Evolutionary conservation across 2,329 filamentous ascomycete species (phyloP).

Genomic region (Diaporthe amygdali): DNA sequence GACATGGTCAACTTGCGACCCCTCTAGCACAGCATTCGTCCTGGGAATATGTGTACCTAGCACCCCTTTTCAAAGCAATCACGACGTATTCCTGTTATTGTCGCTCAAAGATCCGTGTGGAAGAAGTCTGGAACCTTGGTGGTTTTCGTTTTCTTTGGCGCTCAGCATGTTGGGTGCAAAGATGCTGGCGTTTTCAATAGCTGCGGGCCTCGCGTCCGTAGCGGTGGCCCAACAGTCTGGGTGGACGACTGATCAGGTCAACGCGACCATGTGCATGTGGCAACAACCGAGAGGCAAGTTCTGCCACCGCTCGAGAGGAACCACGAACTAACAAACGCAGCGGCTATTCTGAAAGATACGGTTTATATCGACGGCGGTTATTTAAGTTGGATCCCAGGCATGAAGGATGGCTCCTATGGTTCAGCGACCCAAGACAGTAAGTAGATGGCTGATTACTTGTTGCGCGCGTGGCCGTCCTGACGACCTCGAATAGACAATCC

Average conservation of each 20-base stretch:
- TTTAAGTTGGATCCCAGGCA: conserved; percentile 57
- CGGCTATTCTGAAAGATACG: conserved; percentile 63
- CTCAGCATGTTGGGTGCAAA: conserved; percentile 36
- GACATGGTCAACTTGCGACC: conserved; percentile 9
- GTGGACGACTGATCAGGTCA: conserved; percentile 60
- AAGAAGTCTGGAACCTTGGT: conserved; percentile 8
- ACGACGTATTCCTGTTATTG: not conserved
- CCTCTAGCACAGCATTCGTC: not conserved
- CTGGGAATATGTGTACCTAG: not conserved
- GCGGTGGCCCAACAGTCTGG: conserved; percentile 47
- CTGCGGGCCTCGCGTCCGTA: conserved; percentile 33
- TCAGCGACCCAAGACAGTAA: conserved; percentile 45
- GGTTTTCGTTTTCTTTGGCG: conserved; percentile 6
- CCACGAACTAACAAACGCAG: conserved; percentile 43
- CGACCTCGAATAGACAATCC: conserved; percentile 49
- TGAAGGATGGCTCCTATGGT: conserved; percentile 48
- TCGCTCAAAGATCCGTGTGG: not conserved
- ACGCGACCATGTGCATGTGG: conserved; percentile 67
- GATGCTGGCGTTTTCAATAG: conserved; percentile 34
- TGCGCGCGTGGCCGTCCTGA: not conserved
- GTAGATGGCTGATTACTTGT: conserved; percentile 26
- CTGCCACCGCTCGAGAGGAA: not conserved
- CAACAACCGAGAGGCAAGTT: conserved; percentile 46
- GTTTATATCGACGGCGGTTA: conserved; percentile 70
- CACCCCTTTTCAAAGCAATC: not conserved